Evolutionary conservation across 495 filamentous ascomycete genomes (phyloP).

Genomic region (Aspergillus haitiensis): DNA sequence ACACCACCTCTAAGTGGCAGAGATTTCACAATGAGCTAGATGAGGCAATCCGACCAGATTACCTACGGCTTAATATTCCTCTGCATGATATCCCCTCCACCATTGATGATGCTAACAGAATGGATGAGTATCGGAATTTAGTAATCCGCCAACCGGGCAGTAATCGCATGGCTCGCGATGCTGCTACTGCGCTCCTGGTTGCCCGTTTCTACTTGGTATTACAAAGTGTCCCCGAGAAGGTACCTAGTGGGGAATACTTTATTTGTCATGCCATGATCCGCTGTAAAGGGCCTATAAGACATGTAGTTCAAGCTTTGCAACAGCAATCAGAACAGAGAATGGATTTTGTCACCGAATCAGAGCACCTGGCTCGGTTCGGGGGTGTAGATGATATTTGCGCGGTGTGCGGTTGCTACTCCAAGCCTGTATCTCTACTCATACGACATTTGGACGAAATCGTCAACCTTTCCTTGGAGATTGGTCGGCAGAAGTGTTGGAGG

Average conservation of each 20-base stretch:
- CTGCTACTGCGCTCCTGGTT: slow-evolving; percentile 22
- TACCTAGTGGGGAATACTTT: slow-evolving; percentile 1
- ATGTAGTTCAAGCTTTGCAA: slow-evolving; percentile 21
- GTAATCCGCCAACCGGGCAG: slow-evolving; percentile 23
- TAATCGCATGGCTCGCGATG: slow-evolving; percentile 20
- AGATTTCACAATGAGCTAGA: slow-evolving; percentile 17
- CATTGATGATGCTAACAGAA: slow-evolving; percentile 23
- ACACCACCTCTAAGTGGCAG: slow-evolving; percentile 23
- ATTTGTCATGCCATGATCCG: slow-evolving; percentile 23
- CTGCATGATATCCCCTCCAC: slow-evolving; percentile 17
- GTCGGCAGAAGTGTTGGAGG: slow-evolving; percentile 19
- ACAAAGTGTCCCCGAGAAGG: background rate
- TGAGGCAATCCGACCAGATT: slow-evolving; percentile 10
- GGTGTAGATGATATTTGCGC: slow-evolving; percentile 21
- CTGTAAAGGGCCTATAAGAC: slow-evolving; percentile 21
- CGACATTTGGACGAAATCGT: slow-evolving; percentile 17
- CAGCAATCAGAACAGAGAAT: slow-evolving; percentile 18
- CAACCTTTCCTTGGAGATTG: slow-evolving; percentile 22
- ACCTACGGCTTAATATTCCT: slow-evolving; percentile 18
- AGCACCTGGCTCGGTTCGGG: slow-evolving; percentile 15
- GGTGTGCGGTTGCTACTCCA: slow-evolving; percentile 21
- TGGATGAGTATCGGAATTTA: slow-evolving; percentile 28
- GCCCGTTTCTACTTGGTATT: slow-evolving; percentile 23
- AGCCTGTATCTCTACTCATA: slow-evolving; percentile 18
- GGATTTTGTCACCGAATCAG: slow-evolving; percentile 20